phyloP scores from a whole-genome alignment of 768 basidiomycete genomes.

The Termitomyces eurrhizus region DNA sequence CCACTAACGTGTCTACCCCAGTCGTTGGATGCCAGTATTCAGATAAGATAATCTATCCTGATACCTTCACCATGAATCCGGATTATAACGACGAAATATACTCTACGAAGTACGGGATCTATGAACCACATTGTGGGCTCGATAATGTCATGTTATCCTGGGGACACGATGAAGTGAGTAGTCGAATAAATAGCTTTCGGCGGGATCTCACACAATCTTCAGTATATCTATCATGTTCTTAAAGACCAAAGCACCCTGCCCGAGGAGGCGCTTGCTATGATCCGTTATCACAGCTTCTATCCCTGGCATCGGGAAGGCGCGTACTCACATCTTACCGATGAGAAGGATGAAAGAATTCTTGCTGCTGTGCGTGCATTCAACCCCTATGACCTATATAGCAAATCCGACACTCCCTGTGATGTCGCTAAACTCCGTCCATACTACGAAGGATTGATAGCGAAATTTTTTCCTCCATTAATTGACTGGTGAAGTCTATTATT shows the following conservation, averaged over 20 bases:
- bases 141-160: slow-evolving; percentile 87
- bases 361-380: slow-evolving; percentile 85
- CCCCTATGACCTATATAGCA: slow-evolving; percentile 93
- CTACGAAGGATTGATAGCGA: slow-evolving; percentile 76
- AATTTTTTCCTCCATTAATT: slow-evolving; percentile 79
- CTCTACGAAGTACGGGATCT: slow-evolving; percentile 71
- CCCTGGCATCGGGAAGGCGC: slow-evolving; percentile 92
- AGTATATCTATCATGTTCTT: slow-evolving; percentile 84
- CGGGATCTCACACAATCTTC: background rate
- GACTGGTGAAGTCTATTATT: slow-evolving; percentile 60
- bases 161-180: slow-evolving; percentile 84
- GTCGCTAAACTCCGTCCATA: slow-evolving; percentile 70
- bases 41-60: slow-evolving; percentile 78
- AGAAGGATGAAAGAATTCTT: slow-evolving; percentile 59
- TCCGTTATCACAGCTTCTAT: slow-evolving; percentile 93
- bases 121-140: slow-evolving; percentile 74
- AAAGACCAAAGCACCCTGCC: slow-evolving; percentile 82
- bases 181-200: slow-evolving; percentile 12
- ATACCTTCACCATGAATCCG: slow-evolving; percentile 73
- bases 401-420: slow-evolving; percentile 67
- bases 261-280: slow-evolving; percentile 83
- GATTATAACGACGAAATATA: slow-evolving; percentile 63
- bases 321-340: slow-evolving; percentile 75
- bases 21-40: slow-evolving; percentile 86
- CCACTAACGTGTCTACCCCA: slow-evolving; percentile 12